Evolutionary conservation across 1,139 yeast genomes (phyloP).

Genomic region (Meyerozyma guilliermondii): DNA sequence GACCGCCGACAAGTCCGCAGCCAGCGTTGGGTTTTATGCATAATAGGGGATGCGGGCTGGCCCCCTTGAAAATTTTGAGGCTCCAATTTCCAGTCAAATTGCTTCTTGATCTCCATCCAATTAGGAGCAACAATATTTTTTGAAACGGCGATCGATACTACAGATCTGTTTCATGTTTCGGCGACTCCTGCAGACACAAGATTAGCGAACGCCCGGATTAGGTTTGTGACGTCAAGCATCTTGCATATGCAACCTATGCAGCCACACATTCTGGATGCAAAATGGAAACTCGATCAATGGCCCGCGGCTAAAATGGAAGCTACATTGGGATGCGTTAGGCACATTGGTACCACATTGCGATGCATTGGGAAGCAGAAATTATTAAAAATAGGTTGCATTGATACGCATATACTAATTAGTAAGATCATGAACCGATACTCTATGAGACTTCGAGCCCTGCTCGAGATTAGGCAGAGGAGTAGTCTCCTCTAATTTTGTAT

Average conservation of each 20-base stretch:
- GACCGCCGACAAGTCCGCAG: background rate
- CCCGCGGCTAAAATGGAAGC: too few species aligned
- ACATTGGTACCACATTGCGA: too few species aligned
- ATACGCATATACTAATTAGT: background rate
- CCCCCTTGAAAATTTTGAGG: too few species aligned
- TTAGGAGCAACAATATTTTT: too few species aligned
- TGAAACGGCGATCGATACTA: background rate
- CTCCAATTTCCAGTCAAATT: too few species aligned
- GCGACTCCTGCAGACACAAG: background rate
- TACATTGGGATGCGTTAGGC: too few species aligned
- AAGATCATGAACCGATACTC: slow-evolving; percentile 1
- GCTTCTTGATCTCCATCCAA: too few species aligned
- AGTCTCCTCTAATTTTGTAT: background rate
- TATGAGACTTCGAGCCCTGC: slow-evolving; percentile 2
- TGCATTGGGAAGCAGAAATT: too few species aligned
- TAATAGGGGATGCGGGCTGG: too few species aligned
- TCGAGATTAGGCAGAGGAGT: background rate
- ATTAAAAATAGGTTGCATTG: background rate
- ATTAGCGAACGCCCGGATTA: background rate
- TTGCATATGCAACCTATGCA: background rate
- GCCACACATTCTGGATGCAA: too few species aligned
- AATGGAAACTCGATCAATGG: too few species aligned
- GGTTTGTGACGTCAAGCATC: background rate
- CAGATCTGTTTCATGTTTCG: background rate
- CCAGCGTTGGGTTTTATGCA: background rate